Percentiles rank a stretch among this genome's conserved stretches.
Evolutionary conservation across 2,329 filamentous ascomycete genomes (phyloP).

Genomic region (Fusarium bulbicola): DNA sequence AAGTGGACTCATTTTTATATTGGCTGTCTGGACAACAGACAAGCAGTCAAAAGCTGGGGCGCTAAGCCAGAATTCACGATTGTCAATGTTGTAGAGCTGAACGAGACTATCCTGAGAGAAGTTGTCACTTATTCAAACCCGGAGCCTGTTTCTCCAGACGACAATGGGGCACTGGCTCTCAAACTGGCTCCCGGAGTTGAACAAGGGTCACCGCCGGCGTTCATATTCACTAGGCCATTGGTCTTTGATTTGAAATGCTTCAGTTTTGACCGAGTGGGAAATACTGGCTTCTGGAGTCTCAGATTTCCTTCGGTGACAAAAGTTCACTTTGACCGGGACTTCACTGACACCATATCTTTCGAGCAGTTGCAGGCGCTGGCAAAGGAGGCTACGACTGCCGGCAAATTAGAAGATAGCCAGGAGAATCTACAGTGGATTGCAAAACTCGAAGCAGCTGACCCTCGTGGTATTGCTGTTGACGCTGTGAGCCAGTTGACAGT

Average conservation of each 20-base stretch:
- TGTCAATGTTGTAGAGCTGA: constrained; percentile 70
- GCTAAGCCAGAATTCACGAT: constrained; percentile 70
- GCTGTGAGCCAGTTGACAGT: constrained; percentile 56
- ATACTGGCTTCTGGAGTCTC: constrained; percentile 76
- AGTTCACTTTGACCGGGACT: constrained; percentile 79
- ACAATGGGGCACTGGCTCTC: constrained; percentile 56
- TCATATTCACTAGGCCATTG: constrained; percentile 74
- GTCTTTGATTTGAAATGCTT: constrained; percentile 85
- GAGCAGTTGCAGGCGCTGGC: constrained; percentile 75
- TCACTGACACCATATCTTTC: constrained; percentile 74
- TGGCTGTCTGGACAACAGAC: constrained; percentile 77
- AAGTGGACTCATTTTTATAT: constrained; percentile 85
- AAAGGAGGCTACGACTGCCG: constrained; percentile 59
- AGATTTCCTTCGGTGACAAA: constrained; percentile 82
- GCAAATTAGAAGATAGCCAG: constrained; percentile 63
- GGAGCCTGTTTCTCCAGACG: constrained; percentile 48
- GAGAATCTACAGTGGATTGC: constrained; percentile 70
- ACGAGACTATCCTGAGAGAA: constrained; percentile 58
- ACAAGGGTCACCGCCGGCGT: constrained; percentile 53
- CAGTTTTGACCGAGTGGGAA: constrained; percentile 77
- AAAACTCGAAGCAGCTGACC: constrained; percentile 66
- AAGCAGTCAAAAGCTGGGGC: constrained; percentile 61
- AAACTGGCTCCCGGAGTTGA: constrained; percentile 57
- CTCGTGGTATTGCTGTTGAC: constrained; percentile 54
- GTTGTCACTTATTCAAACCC: constrained; percentile 61